These are phyloP conservation scores for Colletotrichum aenigma DNA, from an alignment of 2,329 filamentous ascomycete genomes.

Conservation along the genomic window DNA sequence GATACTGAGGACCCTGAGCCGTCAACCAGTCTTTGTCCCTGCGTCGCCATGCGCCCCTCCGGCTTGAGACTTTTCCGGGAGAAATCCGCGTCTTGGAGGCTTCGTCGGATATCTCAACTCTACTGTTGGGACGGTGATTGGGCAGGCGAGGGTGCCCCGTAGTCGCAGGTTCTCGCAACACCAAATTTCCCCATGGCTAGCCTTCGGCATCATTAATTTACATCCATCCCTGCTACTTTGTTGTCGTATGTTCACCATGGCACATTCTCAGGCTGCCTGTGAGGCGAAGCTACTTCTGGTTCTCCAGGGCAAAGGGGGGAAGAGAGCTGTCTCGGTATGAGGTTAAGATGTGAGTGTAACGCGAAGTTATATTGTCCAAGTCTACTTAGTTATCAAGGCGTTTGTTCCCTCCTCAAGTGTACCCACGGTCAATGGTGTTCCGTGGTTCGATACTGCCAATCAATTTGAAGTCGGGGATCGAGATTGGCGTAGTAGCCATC, in stretches of 20 bases:
- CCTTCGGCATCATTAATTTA: neutral
- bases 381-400: neutral
- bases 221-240: neutral
- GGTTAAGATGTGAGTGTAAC: neutral
- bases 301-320: no score
- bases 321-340: neutral
- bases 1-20: neutral
- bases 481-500: neutral
- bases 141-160: neutral
- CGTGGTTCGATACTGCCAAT: neutral
- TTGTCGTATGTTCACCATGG: neutral
- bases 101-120: neutral
- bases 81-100: neutral
- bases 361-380: neutral
- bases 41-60: neutral
- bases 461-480: neutral
- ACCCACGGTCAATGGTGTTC: neutral
- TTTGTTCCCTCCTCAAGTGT: neutral
- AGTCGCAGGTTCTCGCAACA: neutral
- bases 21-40: neutral
- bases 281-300: no score
- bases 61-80: neutral
- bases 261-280: neutral
- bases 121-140: neutral
- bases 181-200: neutral